A percentile compares a stretch with the other conserved stretches of the same genome.
Conservation (phyloP, 805 yeast species). For the Ogataea paradorogensis region DNA sequence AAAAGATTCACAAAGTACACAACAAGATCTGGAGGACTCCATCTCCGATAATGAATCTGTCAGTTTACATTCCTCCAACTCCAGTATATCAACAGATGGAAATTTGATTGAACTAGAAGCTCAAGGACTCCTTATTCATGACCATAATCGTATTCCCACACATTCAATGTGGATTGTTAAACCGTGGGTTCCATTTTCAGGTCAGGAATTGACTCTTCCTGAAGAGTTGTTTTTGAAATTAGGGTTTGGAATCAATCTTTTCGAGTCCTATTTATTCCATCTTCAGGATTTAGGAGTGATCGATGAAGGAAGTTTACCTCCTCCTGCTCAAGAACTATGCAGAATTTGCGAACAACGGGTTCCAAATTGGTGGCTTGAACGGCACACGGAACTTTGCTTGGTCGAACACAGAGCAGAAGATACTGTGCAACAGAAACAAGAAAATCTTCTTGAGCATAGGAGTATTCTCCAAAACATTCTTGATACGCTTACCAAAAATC, state of each 20-base stretch:
- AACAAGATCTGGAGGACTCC: neutral
- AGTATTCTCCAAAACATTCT: conserved; percentile 44
- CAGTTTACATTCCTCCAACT: conserved; percentile 28
- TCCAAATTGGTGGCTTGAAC: conserved; percentile 97
- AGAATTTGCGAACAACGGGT: conserved; percentile 86
- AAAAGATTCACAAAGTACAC: neutral
- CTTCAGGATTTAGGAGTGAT: conserved; percentile 62
- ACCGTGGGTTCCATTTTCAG: conserved; percentile 64
- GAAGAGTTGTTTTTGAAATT: conserved; percentile 63
- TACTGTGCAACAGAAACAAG: conserved; percentile 72
- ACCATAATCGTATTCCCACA: conserved; percentile 53
- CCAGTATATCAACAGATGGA: conserved; percentile 53
- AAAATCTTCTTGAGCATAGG: conserved; percentile 68
- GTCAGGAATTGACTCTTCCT: conserved; percentile 63
- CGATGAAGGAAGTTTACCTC: conserved; percentile 64
- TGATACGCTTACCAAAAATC: conserved; percentile 36
- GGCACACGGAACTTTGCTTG: conserved; percentile 83
- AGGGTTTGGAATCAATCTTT: conserved; percentile 87
- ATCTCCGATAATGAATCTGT: conserved; percentile 25
- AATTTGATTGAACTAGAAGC: conserved; percentile 78
- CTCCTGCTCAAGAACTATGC: conserved; percentile 81
- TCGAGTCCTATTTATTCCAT: conserved; percentile 66
- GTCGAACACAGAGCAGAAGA: conserved; percentile 83
- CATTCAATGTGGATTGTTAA: conserved; percentile 94
- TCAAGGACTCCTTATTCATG: conserved; percentile 83